Conservation (phyloP, 192 early-diverging fungal genomes). For the Rhizophagus clarus region DNA sequence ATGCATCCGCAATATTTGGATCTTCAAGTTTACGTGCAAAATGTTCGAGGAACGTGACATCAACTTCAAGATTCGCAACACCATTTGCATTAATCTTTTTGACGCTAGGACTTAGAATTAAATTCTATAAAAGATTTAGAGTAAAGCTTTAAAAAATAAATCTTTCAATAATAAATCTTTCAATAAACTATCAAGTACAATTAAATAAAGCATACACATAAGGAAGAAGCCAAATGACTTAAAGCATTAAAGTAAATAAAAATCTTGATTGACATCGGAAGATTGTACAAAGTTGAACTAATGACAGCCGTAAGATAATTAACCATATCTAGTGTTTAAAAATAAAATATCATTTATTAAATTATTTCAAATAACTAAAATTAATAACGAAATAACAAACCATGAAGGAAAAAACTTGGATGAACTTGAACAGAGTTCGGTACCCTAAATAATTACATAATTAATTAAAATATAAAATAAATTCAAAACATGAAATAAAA, state of each 20-base stretch:
- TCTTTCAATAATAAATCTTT: no score
- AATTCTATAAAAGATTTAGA: constrained; percentile 36
- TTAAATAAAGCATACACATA: constrained; percentile 59
- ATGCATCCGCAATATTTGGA: constrained; percentile 63
- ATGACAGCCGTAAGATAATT: constrained; percentile 69
- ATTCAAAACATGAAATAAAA: constrained; percentile 7
- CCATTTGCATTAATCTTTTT: constrained; percentile 62
- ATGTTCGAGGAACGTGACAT: constrained; percentile 73
- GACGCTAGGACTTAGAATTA: constrained; percentile 62
- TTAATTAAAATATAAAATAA: constrained; percentile 11
- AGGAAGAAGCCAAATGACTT: constrained; percentile 63
- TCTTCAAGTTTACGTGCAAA: constrained; percentile 72
- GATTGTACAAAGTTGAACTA: constrained; percentile 65
- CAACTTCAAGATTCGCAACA: constrained; percentile 64
- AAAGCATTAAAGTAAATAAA: constrained; percentile 75
- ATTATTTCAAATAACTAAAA: not conserved
- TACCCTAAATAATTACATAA: constrained; percentile 48
- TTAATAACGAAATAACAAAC: constrained; percentile 38
- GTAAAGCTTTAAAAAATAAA: not conserved
- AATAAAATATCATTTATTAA: not conserved
- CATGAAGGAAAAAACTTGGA: constrained; percentile 73
- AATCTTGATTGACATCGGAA: constrained; percentile 65
- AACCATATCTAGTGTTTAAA: constrained; percentile 61
- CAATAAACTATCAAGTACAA: not conserved
- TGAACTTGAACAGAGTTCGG: constrained; percentile 47